phyloP scores from a whole-genome alignment of 164 flowering plant genomes.

The Magnolia changhungtana region DNA sequence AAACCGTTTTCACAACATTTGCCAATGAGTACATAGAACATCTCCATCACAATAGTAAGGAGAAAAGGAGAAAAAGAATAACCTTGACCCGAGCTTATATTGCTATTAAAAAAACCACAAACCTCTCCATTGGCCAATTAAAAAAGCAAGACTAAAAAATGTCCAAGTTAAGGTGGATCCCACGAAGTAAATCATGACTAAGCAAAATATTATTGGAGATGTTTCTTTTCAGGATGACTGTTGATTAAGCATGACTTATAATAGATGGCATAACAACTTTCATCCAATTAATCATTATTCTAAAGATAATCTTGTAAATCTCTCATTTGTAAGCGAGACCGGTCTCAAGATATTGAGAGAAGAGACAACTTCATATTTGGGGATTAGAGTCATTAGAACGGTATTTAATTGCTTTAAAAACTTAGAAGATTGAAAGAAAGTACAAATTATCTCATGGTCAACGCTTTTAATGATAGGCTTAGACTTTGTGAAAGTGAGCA shows the following conservation, averaged over 20 bases:
- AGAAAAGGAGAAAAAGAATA: too few relatives aligned
- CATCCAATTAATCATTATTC: not conserved
- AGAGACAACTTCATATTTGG: not conserved
- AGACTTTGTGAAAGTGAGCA: not conserved
- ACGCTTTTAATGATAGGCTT: not conserved
- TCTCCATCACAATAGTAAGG: too few relatives aligned
- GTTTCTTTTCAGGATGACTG: not conserved
- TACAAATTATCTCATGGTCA: not conserved
- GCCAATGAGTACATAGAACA: too few relatives aligned
- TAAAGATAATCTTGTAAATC: not conserved
- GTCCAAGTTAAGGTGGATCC: not conserved
- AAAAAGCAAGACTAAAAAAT: too few relatives aligned
- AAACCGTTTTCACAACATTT: too few relatives aligned
- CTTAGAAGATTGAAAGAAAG: not conserved
- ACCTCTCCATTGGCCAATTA: too few relatives aligned
- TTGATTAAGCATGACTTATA: not conserved
- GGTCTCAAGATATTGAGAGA: not conserved
- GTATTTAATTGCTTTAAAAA: too few relatives aligned
- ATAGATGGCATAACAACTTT: not conserved
- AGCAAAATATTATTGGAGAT: not conserved
- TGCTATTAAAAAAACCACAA: too few relatives aligned
- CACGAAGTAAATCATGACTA: not conserved
- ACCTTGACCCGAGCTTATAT: too few relatives aligned
- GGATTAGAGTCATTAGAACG: not conserved
- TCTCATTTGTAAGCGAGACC: not conserved